Percentiles rank a stretch among this genome's conserved stretches.
Evolutionary conservation across 345 rosid genomes (phyloP).

Genomic region (Nephelium lappaceum): DNA sequence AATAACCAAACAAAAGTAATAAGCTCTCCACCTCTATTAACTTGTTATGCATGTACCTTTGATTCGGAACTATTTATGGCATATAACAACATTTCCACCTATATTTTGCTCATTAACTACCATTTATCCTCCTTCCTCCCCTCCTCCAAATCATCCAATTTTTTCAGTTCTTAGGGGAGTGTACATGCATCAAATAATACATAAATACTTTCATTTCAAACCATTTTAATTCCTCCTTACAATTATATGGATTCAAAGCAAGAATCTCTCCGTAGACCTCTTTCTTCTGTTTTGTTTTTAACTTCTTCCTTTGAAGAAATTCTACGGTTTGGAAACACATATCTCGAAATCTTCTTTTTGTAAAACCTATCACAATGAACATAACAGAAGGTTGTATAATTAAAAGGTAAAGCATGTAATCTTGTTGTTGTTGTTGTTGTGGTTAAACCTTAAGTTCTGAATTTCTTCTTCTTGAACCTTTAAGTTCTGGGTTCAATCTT

Average conservation of each 20-base stretch:
- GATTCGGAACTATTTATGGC: conserved; percentile 62
- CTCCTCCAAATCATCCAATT: conserved; percentile 12
- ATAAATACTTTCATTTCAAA: conserved; percentile 37
- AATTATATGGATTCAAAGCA: conserved; percentile 34
- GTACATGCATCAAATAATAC: conserved; percentile 60
- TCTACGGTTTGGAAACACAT: conserved; percentile 43
- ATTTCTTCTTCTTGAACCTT: too few species aligned
- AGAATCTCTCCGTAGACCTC: conserved; percentile 28
- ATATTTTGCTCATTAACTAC: conserved; percentile 53
- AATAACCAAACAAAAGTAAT: conserved; percentile 65
- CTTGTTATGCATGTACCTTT: conserved; percentile 55
- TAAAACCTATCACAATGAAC: conserved; percentile 53
- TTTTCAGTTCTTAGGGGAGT: conserved; percentile 49
- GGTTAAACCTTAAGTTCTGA: too few species aligned
- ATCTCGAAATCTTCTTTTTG: conserved; percentile 51
- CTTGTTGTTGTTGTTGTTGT: too few species aligned
- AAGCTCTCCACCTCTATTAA: conserved; percentile 70
- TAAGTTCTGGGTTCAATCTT: too few species aligned
- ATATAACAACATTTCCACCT: conserved; percentile 62
- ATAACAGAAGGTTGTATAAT: conserved; percentile 47
- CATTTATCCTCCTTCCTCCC: conserved; percentile 32
- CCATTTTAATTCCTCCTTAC: conserved; percentile 43
- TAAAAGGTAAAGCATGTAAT: conserved; percentile 66
- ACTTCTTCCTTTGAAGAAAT: conserved; percentile 34
- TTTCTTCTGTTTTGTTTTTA: not conserved